Evolutionary conservation across 2,329 filamentous ascomycete genomes (phyloP).

Genomic region (Sarocladium strictum): DNA sequence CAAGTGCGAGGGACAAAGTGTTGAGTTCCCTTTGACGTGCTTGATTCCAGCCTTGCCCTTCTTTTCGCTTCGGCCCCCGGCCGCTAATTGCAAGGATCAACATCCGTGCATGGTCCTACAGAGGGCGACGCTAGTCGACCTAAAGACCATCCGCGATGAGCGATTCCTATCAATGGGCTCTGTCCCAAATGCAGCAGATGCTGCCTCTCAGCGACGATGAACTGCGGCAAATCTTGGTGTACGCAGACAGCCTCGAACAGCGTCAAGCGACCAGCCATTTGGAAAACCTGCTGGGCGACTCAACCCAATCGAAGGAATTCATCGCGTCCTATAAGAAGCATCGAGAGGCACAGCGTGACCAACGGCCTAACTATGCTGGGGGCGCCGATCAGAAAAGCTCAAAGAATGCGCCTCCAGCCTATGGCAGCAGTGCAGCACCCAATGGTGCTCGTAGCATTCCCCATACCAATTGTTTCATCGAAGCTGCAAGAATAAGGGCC

Average conservation of each 20-base stretch:
- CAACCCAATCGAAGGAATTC: constrained; percentile 1
- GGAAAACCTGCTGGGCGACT: constrained; percentile 1
- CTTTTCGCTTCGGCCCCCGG: too few relatives aligned
- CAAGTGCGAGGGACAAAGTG: too few relatives aligned
- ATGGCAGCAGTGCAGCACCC: not conserved
- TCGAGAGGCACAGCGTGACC: not conserved
- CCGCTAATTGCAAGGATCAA: too few relatives aligned
- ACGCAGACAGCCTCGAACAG: not conserved
- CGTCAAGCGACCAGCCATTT: not conserved
- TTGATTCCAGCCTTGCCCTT: too few relatives aligned
- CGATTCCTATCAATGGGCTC: not conserved
- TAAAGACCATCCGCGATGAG: not conserved
- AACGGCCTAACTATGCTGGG: not conserved
- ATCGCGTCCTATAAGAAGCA: not conserved
- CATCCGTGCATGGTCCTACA: not conserved
- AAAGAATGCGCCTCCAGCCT: not conserved
- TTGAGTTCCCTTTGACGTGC: too few relatives aligned
- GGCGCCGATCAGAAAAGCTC: not conserved
- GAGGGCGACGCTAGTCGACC: not conserved
- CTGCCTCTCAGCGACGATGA: constrained; percentile 4
- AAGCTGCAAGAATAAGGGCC: constrained; percentile 29
- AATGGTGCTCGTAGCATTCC: not conserved
- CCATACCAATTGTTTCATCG: constrained; percentile 32
- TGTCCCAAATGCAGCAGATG: constrained; percentile 2
- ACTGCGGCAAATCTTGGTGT: constrained; percentile 2